Conservation (phyloP, 805 yeast species). For the Saccharomycopsis amapae region DNA sequence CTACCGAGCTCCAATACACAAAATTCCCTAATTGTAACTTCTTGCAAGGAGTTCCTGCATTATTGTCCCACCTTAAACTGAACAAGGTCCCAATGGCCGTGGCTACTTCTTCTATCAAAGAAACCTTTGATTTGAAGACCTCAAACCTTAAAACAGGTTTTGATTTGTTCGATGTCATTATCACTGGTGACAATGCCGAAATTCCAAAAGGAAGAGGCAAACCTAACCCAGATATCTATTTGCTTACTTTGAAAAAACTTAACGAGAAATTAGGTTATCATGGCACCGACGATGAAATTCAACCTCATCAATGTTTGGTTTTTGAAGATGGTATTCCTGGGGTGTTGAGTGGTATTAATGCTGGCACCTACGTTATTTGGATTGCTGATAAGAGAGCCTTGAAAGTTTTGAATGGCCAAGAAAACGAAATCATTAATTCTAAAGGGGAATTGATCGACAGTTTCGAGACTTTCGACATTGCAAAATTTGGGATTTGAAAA, state of each 20-base stretch:
- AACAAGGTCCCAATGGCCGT: conserved; percentile 72
- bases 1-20: conserved; percentile 41
- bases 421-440: conserved; percentile 43
- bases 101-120: conserved; percentile 73
- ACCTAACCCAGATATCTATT: conserved; percentile 93
- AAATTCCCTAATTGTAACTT: conserved; percentile 61
- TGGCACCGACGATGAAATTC: conserved; percentile 35
- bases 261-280: conserved; percentile 43
- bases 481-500: conserved; percentile 38
- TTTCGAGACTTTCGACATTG: conserved; percentile 45
- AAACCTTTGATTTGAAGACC: conserved; percentile 67
- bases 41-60: conserved; percentile 79
- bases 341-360: conserved; percentile 71
- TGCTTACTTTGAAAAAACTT: conserved; percentile 62
- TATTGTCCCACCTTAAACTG: conserved; percentile 46
- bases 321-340: conserved; percentile 98
- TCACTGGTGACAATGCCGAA: conserved; percentile 85
- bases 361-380: conserved; percentile 89
- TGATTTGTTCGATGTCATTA: conserved; percentile 52
- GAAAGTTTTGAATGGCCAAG: conserved; percentile 43
- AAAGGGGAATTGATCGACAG: conserved; percentile 51
- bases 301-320: conserved; percentile 73
- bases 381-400: conserved; percentile 79
- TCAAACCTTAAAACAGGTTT: conserved; percentile 57
- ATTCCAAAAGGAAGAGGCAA: conserved; percentile 84